phyloP scores from a whole-genome alignment of 495 filamentous ascomycete genomes.

The Monascus purpureus region DNA sequence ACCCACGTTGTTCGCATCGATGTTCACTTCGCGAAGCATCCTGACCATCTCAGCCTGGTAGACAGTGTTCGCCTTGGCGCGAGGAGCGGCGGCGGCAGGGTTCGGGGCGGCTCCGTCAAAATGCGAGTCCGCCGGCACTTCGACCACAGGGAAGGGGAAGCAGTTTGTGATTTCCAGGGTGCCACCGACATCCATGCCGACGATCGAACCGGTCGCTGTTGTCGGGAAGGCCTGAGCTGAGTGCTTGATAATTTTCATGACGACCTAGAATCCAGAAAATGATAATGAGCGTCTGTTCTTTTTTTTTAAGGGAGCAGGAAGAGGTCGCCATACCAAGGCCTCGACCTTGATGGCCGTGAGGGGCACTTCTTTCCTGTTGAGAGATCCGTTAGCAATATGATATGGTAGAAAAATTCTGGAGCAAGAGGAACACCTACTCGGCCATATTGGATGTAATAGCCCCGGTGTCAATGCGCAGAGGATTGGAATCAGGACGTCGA shows the following conservation, averaged over 20 bases:
- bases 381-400: constrained; percentile 1
- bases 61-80: constrained; percentile 71
- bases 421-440: constrained; percentile 19
- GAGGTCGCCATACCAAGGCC: constrained; percentile 47
- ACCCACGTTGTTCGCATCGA: constrained; percentile 94
- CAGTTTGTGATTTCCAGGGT: constrained; percentile 84
- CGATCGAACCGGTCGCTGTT: constrained; percentile 74
- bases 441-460: constrained; percentile 27
- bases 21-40: constrained; percentile 90
- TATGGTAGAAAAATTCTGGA: neutral
- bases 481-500: constrained; percentile 4
- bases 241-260: constrained; percentile 95
- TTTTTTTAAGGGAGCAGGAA: constrained; percentile 4
- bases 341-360: constrained; percentile 73
- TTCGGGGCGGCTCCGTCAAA: constrained; percentile 62
- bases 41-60: constrained; percentile 98
- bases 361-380: constrained; percentile 42
- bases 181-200: constrained; percentile 81
- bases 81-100: constrained; percentile 74
- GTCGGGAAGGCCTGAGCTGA: constrained; percentile 77
- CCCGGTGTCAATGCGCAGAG: constrained; percentile 13
- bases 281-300: constrained; percentile 22
- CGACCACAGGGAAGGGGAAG: constrained; percentile 85
- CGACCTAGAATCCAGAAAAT: constrained; percentile 46
- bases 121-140: constrained; percentile 62